Evolutionary conservation across 1,284 basidiomycete species (phyloP), one percentile per base, ranked within the genome.

Genomic region (Coriolopsis trogii): DNA sequence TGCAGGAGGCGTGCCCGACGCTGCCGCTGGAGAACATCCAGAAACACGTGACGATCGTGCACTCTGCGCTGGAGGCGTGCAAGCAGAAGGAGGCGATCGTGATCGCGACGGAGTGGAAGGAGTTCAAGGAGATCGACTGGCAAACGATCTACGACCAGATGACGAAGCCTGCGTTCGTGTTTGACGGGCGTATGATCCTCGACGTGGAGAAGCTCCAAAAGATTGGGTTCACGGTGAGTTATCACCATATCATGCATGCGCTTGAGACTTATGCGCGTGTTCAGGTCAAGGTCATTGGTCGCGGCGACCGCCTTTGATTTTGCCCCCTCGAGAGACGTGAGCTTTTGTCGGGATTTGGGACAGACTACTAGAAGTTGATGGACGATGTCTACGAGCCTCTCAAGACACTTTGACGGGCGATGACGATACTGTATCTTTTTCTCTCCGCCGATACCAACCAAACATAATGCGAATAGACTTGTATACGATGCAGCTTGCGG

Each of bases 131-230:
- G 36, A 89, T 98, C 61, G 87, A 97, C 73, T 99, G 96, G 96
- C 71, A 82, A 64, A 71, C 73, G 42, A 88, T 98, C 37, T 97
- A 98, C 76, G 71, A 76, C 53, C 76, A 80, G 65, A 98, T 98
- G 93, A 91, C 89, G 69, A 98, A 98, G 80, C 96, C 96, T 29
- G 93, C 93, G 9, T 95, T 96, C 67, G 80, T 97, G 60, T 98
- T 98, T 66, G 96, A 99, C 66, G 95, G 94, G 3, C 81, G 95
- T 33, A 77, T 93, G 53, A 76, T 98, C 64, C 79, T 98, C 48
- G 89, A 98, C 68, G 85, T 84, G 12, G 84, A 86, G 49, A 81
- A 81, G 69, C 79, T 99, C 56, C 82, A 83, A 63, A 71, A 84
- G 68, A 96, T 98, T 65, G 96, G 96, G 39, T 99, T 98, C 85